Base-by-base conservation (phyloP, 176 grass and related monocot species). In the Paspalum notatum region DNA sequence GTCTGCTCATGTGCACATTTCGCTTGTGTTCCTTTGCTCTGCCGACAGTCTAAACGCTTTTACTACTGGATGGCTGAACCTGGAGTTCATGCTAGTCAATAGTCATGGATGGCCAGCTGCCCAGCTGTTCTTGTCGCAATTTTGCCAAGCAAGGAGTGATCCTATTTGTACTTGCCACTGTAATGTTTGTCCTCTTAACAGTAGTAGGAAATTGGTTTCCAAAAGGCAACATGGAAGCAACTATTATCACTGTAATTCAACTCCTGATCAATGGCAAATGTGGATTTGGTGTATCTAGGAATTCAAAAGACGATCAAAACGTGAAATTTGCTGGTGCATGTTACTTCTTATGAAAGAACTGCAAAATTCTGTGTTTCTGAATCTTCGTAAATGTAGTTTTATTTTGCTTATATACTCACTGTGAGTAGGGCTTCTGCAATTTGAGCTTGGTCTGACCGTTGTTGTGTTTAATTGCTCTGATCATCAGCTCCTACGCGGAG, bases 401-500 rank as follows among this genome's bases (percentile, higher is more conserved):
- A 39, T 41, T 71, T 79, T 63, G 38, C 50, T 65, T 51, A n/a
- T n/a, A n/a, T n/a, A 24, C 24, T 84, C 18, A 9, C 53, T 81
- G 20, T 42, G 37, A 77, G n/a, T 54, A 60, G 59, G 26, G 45
- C 39, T 82, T 44, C 42, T 56, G 17, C 46, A 38, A 25, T 52
- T 56, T 59, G 20, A 90, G 38, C 39, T 60, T 77, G 65, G 42
- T 25, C 64, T 56, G 9, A 68, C 60, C 37, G 56, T 48, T 49
- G 44, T 66, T n/a, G n/a, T n/a, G n/a, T 1, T 32, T 32, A 32
- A 74, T 48, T 97, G 14, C 65, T 82, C 46, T 73, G 69, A 46
- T 66, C 86, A 46, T 66, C 86, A 98, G 96, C 83, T 82, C 84
- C 26, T 98, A 95, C 26, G 86, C 90, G 8, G 92, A 95, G 61